phyloP scores from a whole-genome alignment of 768 basidiomycete species.

The Trametes cingulata region DNA sequence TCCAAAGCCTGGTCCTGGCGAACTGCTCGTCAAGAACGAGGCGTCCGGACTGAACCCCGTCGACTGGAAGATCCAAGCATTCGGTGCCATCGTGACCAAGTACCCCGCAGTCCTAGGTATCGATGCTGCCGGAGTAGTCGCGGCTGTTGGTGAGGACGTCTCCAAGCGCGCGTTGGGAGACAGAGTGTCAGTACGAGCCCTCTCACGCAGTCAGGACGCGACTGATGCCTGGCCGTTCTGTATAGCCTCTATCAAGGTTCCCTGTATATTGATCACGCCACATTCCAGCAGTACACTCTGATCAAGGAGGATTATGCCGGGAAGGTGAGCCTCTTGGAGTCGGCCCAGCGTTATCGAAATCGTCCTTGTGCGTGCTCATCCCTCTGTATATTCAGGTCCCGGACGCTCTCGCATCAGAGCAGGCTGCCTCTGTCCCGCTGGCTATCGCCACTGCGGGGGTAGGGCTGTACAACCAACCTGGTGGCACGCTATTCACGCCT shows the following conservation, averaged over 20 bases:
- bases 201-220: not conserved
- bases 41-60: conserved; percentile 46
- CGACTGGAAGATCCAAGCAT: conserved; percentile 24
- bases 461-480: conserved; percentile 20
- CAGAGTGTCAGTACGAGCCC: conserved; percentile 26
- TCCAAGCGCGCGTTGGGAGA: conserved; percentile 34
- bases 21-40: conserved; percentile 45
- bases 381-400: conserved; percentile 1
- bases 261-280: conserved; percentile 4
- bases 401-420: conserved; percentile 6
- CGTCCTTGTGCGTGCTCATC: not conserved
- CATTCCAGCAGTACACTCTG: conserved; percentile 24
- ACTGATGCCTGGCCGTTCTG: conserved; percentile 3
- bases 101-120: conserved; percentile 28
- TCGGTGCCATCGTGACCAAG: conserved; percentile 23
- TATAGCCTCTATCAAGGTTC: conserved; percentile 8
- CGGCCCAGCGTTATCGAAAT: too few relatives aligned
- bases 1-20: conserved; percentile 38
- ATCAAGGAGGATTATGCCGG: conserved; percentile 10
- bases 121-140: conserved; percentile 23
- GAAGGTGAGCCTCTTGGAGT: conserved; percentile 9
- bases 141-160: conserved; percentile 37
- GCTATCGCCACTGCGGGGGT: conserved; percentile 13
- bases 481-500: conserved; percentile 23
- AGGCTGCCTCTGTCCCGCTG: conserved; percentile 12